Percentiles rank a stretch among this genome's conserved stretches.
These are phyloP conservation scores for Terfezia boudieri DNA, from an alignment of 495 filamentous ascomycete genomes.

Conservation along the genomic window DNA sequence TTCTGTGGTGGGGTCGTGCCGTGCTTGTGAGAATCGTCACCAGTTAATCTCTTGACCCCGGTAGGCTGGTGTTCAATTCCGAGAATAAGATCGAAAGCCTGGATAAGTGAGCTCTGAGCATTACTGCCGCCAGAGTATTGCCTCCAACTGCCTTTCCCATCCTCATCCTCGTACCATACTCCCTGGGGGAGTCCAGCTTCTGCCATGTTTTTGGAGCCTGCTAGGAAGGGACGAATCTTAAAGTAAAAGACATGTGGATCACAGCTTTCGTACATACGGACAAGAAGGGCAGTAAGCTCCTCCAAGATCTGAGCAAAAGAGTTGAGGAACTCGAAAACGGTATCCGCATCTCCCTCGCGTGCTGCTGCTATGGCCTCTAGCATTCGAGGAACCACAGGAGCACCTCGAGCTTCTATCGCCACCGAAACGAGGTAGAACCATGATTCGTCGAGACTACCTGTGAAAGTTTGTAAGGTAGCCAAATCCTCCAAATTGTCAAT, in stretches of 20 bases:
- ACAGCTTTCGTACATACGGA: constrained; percentile 78
- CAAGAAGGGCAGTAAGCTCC: constrained; percentile 49
- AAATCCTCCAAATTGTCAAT: constrained; percentile 69
- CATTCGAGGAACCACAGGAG: constrained; percentile 72
- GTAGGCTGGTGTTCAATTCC: constrained; percentile 84
- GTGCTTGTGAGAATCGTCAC: constrained; percentile 24
- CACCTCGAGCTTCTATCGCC: constrained; percentile 84
- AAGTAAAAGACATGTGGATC: constrained; percentile 88
- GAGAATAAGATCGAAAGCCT: constrained; percentile 84
- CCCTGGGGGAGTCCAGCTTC: constrained; percentile 75
- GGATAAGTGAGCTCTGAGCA: constrained; percentile 82
- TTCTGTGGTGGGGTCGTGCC: constrained; percentile 34
- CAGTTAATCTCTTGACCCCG: constrained; percentile 37
- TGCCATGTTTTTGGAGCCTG: constrained; percentile 90
- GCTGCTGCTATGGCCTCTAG: constrained; percentile 69
- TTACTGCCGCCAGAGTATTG: constrained; percentile 83
- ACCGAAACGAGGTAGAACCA: constrained; percentile 96
- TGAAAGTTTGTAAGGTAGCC: constrained; percentile 66
- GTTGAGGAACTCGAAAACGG: constrained; percentile 52
- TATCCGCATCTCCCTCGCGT: constrained; percentile 38
- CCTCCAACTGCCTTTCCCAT: constrained; percentile 39
- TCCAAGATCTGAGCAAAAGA: constrained; percentile 70
- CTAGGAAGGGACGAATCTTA: constrained; percentile 78
- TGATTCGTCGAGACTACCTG: constrained; percentile 87
- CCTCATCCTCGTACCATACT: constrained; percentile 64